These are phyloP conservation scores for Xerocomellus intermedius DNA, from an alignment of 768 basidiomycete genomes.

Conservation along the genomic window DNA sequence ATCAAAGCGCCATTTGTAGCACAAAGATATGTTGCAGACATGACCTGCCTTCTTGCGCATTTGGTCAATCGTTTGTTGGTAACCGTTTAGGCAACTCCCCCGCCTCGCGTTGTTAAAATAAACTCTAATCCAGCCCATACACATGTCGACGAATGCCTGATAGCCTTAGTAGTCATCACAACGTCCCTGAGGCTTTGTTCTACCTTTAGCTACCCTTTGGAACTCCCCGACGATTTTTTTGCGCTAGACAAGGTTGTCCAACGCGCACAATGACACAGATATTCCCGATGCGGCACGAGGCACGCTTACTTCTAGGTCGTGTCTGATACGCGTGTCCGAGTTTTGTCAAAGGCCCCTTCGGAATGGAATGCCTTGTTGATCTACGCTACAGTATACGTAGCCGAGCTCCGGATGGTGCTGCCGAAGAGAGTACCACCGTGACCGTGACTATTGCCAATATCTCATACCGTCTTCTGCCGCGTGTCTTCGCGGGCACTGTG, in stretches of 20 bases:
- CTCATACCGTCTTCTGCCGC: background rate
- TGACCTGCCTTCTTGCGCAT: constrained; percentile 27
- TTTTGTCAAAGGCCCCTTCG: constrained; percentile 19
- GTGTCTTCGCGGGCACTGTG: constrained; percentile 1
- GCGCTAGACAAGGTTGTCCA: constrained; percentile 15
- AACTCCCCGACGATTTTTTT: constrained; percentile 7
- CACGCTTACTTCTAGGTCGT: background rate
- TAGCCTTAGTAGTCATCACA: constrained; percentile 29
- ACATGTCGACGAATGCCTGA: constrained; percentile 5
- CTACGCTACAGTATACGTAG: constrained; percentile 4
- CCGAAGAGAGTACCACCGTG: background rate
- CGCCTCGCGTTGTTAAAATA: constrained; percentile 13
- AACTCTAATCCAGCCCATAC: constrained; percentile 20
- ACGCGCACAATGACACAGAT: constrained; percentile 19
- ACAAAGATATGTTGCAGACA: constrained; percentile 34
- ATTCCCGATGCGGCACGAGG: constrained; percentile 17
- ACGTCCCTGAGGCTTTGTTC: constrained; percentile 32
- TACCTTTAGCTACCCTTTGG: constrained; percentile 19
- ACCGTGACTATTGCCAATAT: background rate
- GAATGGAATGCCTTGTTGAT: constrained; percentile 26
- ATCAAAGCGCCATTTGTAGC: constrained; percentile 24
- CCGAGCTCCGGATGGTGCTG: constrained; percentile 8
- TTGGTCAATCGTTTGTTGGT: constrained; percentile 37
- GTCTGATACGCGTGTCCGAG: constrained; percentile 20
- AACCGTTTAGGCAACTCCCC: constrained; percentile 28